phyloP scores from a whole-genome alignment of 2,329 filamentous ascomycete species.

The Claviceps pazoutovae region DNA sequence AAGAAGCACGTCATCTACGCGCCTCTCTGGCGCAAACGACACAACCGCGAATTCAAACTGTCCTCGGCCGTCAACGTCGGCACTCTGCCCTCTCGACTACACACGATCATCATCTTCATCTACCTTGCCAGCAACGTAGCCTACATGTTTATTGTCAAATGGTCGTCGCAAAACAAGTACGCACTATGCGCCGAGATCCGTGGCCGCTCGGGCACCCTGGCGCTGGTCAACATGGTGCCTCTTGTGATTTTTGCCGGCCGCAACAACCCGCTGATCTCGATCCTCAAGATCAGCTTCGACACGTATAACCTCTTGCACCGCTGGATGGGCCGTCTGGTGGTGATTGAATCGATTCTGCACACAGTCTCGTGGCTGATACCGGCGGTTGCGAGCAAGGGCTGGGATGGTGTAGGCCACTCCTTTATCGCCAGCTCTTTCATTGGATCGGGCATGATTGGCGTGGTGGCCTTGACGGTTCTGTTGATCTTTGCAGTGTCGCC shows the following conservation, averaged over 20 bases:
- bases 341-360: conserved; percentile 54
- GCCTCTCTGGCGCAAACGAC: conserved; percentile 49
- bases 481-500: conserved; percentile 61
- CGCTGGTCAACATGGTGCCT: conserved; percentile 82
- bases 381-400: conserved; percentile 50
- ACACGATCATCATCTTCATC: conserved; percentile 39
- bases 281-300: conserved; percentile 84
- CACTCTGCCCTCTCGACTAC: conserved; percentile 51
- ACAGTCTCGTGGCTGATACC: conserved; percentile 62
- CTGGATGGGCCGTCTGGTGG: conserved; percentile 65
- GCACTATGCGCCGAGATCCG: conserved; percentile 68
- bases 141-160: conserved; percentile 51
- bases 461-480: conserved; percentile 48
- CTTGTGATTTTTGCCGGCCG: conserved; percentile 78
- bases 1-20: conserved; percentile 49
- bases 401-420: conserved; percentile 38
- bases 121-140: conserved; percentile 47
- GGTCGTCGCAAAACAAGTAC: conserved; percentile 40
- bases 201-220: conserved; percentile 71
- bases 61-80: conserved; percentile 46
- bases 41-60: conserved; percentile 52
- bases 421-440: conserved; percentile 50
- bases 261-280: conserved; percentile 78
- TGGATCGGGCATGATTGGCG: conserved; percentile 47
- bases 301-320: conserved; percentile 69